Evolutionary conservation across 495 filamentous ascomycete species (phyloP), one percentile per base, ranked within the genome.

Genomic region (Daldinia bambusicola): DNA sequence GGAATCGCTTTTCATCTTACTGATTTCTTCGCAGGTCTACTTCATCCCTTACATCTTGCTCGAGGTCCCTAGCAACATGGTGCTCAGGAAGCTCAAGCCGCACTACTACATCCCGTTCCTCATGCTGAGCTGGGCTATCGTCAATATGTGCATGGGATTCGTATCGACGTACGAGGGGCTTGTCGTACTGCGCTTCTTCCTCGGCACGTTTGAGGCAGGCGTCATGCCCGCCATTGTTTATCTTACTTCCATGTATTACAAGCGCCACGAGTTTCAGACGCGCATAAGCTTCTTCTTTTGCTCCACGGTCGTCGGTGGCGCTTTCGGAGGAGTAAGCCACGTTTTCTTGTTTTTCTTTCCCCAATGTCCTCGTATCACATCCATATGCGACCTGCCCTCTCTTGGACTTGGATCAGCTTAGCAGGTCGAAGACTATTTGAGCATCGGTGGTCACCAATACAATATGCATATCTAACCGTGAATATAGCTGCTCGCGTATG

Each of bases 21-120:
- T 52, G 30, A 37, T 26, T 8, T 30, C 9, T 38, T 37, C 20
- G n/a, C 16, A 78, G 76, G 78, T 79, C 13, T 91, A 89, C 78
- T 92, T 89, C 71, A 79, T 89, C 36, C 85, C 87, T 1, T 91
- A 90, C 76, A 86, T 88, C 55, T 75, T 89, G 4, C 85, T 89
- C 55, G 88, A 91, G 69, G 80, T 90, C 20, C 87, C 86, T 2
- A 83, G 82, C 66, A 89, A 89, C 70, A 76, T 89, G 9, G 52
- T 89, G 1, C 70, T 89, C 66, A 85, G 80, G 48, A 84, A 80
- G 53, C 55, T 87, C 5, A 65, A 72, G 12, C 86, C 87, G 2
- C 85, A 84, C 1, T 82, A 80, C 60, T 90, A 84, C 80, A 75
- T 90, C 43, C 80, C 84, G 20, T 71, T 67, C 30, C 83, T 88